A percentile compares a stretch with the other conserved stretches of the same genome.
Conservation (phyloP, 768 basidiomycete genomes). For the Tremella fuciformis region DNA sequence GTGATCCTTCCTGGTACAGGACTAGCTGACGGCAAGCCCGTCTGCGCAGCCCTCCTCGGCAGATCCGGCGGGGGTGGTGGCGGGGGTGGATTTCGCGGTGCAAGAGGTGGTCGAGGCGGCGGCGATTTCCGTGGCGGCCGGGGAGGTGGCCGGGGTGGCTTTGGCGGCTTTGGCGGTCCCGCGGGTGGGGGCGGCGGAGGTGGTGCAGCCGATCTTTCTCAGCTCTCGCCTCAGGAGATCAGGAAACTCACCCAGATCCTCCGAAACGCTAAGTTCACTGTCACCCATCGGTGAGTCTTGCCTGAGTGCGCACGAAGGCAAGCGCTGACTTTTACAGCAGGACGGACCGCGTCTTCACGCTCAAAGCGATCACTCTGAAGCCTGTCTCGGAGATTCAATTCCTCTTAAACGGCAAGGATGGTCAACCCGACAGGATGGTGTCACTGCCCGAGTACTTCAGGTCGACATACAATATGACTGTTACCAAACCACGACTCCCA, state of each 20-base stretch:
- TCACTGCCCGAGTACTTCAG: slow-evolving; percentile 43
- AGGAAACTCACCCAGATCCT: slow-evolving; percentile 43
- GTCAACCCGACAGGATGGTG: slow-evolving; percentile 34
- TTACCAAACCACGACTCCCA: slow-evolving; percentile 45
- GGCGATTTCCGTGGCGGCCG: slow-evolving; percentile 35
- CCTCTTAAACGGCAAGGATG: slow-evolving; percentile 39
- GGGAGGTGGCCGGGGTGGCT: slow-evolving; percentile 28
- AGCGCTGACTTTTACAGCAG: slow-evolving; percentile 15
- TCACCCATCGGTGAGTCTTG: slow-evolving; percentile 41
- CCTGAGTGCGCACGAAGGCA: neutral
- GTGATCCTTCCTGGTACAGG: neutral
- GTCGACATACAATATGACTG: slow-evolving; percentile 39
- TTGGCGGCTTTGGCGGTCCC: slow-evolving; percentile 39
- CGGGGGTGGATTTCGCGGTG: slow-evolving; percentile 33
- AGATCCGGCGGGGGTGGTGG: slow-evolving; percentile 32
- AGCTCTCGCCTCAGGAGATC: slow-evolving; percentile 27
- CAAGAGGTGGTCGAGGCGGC: slow-evolving; percentile 27
- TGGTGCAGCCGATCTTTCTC: slow-evolving; percentile 26
- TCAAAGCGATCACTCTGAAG: slow-evolving; percentile 35
- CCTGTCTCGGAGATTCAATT: slow-evolving; percentile 43
- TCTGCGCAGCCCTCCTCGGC: slow-evolving; percentile 27
- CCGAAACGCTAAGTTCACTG: slow-evolving; percentile 44
- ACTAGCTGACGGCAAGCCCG: neutral
- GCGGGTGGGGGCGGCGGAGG: slow-evolving; percentile 34
- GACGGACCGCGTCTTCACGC: slow-evolving; percentile 26